Conservation (phyloP, 139 green algal species). For the Chlorella sp. region DNA sequence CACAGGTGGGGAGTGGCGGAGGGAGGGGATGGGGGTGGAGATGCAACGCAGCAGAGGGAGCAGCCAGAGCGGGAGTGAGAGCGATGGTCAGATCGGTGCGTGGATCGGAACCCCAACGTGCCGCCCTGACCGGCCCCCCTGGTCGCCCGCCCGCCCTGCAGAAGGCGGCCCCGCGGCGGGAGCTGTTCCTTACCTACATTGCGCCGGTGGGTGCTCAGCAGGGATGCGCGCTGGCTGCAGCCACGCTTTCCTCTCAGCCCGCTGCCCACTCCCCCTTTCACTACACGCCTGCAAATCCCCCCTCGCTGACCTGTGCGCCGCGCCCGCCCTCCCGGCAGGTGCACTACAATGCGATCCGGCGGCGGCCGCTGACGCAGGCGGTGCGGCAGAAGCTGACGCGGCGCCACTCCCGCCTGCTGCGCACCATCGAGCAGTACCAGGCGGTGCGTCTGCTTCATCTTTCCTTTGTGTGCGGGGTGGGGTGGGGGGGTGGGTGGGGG, state of each 20-base stretch:
- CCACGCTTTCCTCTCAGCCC: background rate
- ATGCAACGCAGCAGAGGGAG: background rate
- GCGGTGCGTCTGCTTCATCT: background rate
- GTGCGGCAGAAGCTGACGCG: background rate
- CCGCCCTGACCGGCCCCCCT: background rate
- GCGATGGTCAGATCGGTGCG: too few species aligned
- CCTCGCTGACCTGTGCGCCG: background rate
- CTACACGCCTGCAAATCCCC: background rate
- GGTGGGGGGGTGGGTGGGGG: too few species aligned
- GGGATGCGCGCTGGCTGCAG: too few species aligned
- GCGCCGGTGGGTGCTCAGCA: too few species aligned
- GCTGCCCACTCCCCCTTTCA: background rate
- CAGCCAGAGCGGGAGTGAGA: too few species aligned
- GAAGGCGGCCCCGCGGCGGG: slow-evolving; percentile 17
- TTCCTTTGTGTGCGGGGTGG: too few species aligned
- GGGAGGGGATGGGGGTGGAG: slow-evolving; percentile 5
- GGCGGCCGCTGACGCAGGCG: background rate
- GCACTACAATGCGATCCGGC: slow-evolving; percentile 75
- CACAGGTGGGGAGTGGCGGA: too few species aligned
- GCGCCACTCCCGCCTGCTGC: background rate
- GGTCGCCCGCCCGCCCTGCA: too few species aligned
- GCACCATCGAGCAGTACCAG: background rate
- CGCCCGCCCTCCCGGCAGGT: too few species aligned
- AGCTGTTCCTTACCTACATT: slow-evolving; percentile 79
- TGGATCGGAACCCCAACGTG: background rate